phyloP scores from a whole-genome alignment of 352 stramenopile genomes.

The Globisporangium canariense region DNA sequence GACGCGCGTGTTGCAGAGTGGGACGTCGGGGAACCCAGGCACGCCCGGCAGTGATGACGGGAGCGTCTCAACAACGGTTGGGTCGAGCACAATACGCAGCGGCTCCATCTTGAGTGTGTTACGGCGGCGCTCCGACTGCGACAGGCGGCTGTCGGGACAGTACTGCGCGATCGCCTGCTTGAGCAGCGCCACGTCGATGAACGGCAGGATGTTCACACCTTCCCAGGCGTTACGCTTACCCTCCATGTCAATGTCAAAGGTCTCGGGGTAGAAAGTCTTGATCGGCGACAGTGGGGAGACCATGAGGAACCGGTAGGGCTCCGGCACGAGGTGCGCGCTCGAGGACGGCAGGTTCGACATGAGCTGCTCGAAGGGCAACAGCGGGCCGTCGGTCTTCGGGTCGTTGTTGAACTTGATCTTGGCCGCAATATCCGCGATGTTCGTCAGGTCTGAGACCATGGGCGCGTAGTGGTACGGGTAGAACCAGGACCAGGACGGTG shows the following conservation, averaged over 20 bases:
- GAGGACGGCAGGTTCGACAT: constrained; percentile 96
- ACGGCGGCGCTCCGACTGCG: constrained; percentile 83
- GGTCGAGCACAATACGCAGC: constrained; percentile 88
- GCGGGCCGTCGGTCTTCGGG: constrained; percentile 57
- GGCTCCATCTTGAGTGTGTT: constrained; percentile 80
- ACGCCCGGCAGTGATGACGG: constrained; percentile 62
- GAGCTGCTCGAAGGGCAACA: constrained; percentile 97
- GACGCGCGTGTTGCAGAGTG: constrained; percentile 62
- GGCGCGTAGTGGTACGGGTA: constrained; percentile 99
- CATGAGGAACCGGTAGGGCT: constrained; percentile 95
- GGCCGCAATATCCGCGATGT: constrained; percentile 69
- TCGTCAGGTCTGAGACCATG: constrained; percentile 97
- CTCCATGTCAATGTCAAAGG: constrained; percentile 84
- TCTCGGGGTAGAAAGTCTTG: constrained; percentile 92
- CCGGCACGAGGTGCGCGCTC: constrained; percentile 94
- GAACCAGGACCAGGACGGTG: constrained; percentile 98
- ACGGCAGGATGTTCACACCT: constrained; percentile 98
- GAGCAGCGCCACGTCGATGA: constrained; percentile 95
- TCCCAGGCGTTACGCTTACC: constrained; percentile 97
- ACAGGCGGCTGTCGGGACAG: constrained; percentile 90
- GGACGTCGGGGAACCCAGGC: constrained; percentile 59
- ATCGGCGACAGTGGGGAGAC: constrained; percentile 92
- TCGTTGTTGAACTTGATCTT: constrained; percentile 87
- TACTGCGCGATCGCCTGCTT: constrained; percentile 90
- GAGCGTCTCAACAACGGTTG: constrained; percentile 59